Percentiles rank a stretch among this genome's conserved stretches.
Conservation (phyloP, 116 monocot genomes). For the Trichopus zeylanicus region DNA sequence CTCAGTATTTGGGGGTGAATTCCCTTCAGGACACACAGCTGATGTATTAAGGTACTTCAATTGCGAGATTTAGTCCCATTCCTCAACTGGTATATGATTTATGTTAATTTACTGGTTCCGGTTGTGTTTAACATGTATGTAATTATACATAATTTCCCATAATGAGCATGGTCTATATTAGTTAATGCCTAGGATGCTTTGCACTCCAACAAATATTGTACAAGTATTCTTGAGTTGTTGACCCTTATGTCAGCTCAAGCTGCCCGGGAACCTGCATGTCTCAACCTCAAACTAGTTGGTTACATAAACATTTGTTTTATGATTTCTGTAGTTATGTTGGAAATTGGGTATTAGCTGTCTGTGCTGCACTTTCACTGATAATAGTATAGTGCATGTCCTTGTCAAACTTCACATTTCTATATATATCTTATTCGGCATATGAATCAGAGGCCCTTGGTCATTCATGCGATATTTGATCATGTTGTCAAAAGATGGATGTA, state of each 20-base stretch:
- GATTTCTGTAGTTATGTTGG: too few relatives aligned
- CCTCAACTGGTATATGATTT: background rate
- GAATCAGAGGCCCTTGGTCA: background rate
- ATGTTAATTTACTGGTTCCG: background rate
- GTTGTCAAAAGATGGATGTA: background rate
- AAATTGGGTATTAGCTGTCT: too few relatives aligned
- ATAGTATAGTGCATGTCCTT: background rate
- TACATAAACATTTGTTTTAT: too few relatives aligned
- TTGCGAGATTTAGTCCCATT: background rate
- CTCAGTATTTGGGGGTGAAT: constrained; percentile 95
- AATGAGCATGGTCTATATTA: too few relatives aligned
- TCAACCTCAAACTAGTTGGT: too few relatives aligned
- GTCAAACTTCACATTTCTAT: background rate
- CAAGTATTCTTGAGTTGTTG: too few relatives aligned
- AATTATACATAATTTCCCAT: too few relatives aligned
- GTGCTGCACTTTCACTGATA: background rate
- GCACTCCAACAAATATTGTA: too few relatives aligned
- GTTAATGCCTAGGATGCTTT: too few relatives aligned
- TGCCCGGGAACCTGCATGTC: too few relatives aligned
- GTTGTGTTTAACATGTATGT: too few relatives aligned
- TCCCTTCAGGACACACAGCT: constrained; percentile 92
- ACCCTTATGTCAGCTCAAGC: too few relatives aligned
- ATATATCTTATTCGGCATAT: background rate
- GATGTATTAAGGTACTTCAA: constrained; percentile 73
- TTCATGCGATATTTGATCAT: background rate